A percentile compares a stretch with the other conserved stretches of the same genome.
Evolutionary conservation across 1,284 basidiomycete genomes (phyloP).

Genomic region (Baeospora myosura): DNA sequence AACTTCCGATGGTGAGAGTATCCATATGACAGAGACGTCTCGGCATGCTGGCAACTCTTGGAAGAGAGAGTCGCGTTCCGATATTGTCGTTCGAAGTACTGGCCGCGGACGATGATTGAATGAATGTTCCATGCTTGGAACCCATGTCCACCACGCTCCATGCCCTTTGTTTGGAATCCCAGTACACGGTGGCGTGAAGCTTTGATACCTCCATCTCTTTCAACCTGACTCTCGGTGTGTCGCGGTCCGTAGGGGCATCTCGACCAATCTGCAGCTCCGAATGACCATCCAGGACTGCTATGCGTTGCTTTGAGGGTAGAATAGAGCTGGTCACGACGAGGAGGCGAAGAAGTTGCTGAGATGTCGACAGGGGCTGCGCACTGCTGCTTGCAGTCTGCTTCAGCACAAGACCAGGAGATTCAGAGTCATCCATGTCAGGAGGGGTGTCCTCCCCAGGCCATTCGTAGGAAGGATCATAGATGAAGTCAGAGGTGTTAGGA

Average conservation of each 20-base stretch:
- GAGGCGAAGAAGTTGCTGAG: conserved; percentile 51
- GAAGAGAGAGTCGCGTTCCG: conserved; percentile 50
- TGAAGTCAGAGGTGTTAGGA: conserved; percentile 11
- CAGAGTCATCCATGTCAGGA: background rate
- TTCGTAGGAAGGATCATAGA: conserved; percentile 48
- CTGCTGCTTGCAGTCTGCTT: background rate
- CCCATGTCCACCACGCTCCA: conserved; percentile 79
- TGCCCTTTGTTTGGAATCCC: conserved; percentile 48
- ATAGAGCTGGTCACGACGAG: conserved; percentile 44
- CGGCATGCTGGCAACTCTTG: conserved; percentile 62
- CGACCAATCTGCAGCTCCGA: conserved; percentile 64
- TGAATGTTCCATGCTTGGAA: conserved; percentile 71
- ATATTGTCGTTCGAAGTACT: conserved; percentile 14
- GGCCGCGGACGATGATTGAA: conserved; percentile 25
- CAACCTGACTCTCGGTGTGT: conserved; percentile 57
- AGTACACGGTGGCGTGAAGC: conserved; percentile 66
- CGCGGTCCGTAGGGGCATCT: conserved; percentile 44
- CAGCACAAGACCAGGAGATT: background rate
- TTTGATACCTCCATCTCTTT: conserved; percentile 80
- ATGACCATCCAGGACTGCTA: conserved; percentile 59
- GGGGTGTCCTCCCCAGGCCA: conserved; percentile 39
- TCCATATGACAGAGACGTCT: conserved; percentile 56
- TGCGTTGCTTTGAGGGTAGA: conserved; percentile 38
- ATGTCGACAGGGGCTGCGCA: conserved; percentile 16
- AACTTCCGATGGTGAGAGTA: conserved; percentile 56